These are phyloP conservation scores for Ichthyophonus hoferi DNA, from an alignment of 208 protist genomes.

Conservation along the genomic window DNA sequence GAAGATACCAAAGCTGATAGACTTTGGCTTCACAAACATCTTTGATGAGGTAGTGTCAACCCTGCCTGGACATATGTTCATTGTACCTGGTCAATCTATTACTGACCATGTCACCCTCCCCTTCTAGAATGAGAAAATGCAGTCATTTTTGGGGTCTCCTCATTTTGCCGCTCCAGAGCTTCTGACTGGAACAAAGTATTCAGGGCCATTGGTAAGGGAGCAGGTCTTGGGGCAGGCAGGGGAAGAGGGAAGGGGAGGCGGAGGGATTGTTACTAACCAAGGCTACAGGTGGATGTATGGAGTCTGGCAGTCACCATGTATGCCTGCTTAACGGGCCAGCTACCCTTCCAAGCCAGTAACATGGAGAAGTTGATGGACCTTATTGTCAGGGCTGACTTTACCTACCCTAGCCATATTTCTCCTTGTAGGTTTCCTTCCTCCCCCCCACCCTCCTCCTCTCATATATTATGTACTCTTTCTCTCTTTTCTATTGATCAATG, in stretches of 20 bases:
- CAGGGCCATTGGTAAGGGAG: neutral
- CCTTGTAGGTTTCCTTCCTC: too few species aligned
- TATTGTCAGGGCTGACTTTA: slow-evolving; percentile 22
- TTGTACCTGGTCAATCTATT: too few species aligned
- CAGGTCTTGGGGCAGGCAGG: neutral
- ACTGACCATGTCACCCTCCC: too few species aligned
- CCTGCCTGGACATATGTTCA: too few species aligned
- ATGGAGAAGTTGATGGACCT: slow-evolving; percentile 31
- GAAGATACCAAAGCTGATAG: neutral
- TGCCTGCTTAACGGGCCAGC: slow-evolving; percentile 6
- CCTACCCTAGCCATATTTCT: neutral
- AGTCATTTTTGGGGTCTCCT: slow-evolving; percentile 22
- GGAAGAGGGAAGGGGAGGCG: neutral
- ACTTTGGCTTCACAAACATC: slow-evolving; percentile 29
- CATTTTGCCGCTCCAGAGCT: slow-evolving; percentile 32
- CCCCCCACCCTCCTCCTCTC: too few species aligned
- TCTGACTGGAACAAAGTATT: slow-evolving; percentile 19
- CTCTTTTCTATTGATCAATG: too few species aligned
- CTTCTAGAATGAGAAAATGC: slow-evolving; percentile 24
- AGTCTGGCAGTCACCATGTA: slow-evolving; percentile 26
- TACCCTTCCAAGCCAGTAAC: slow-evolving; percentile 28
- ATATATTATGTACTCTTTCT: too few species aligned
- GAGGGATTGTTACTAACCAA: neutral
- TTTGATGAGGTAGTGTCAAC: slow-evolving; percentile 35
- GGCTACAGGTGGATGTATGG: slow-evolving; percentile 22